A percentile compares a stretch with the other conserved stretches of the same genome.
Conservation (phyloP, 257 asterid genomes). For the Solanum sejunctum region DNA sequence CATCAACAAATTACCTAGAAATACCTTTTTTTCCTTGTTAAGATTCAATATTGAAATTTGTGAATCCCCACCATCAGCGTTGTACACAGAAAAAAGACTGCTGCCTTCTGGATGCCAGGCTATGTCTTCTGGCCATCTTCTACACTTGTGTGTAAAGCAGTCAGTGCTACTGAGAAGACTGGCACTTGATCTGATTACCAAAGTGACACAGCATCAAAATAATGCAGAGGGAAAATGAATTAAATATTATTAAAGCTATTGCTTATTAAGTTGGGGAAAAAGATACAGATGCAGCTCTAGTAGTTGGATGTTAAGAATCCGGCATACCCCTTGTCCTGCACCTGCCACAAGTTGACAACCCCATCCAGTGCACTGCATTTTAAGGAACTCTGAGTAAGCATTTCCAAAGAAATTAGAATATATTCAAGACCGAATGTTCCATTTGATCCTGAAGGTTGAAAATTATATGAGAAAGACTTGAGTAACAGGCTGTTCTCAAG, state of each 20-base stretch:
- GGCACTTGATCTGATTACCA: slow-evolving; percentile 51
- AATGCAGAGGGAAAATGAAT: background rate
- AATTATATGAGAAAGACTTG: background rate
- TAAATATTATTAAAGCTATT: background rate
- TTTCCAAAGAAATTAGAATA: background rate
- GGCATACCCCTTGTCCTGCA: slow-evolving; percentile 45
- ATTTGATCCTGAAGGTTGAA: background rate
- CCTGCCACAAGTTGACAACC: slow-evolving; percentile 60
- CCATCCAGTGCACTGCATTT: slow-evolving; percentile 75
- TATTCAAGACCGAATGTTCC: background rate
- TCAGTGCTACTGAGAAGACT: slow-evolving; percentile 47
- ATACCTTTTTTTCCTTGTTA: slow-evolving; percentile 57
- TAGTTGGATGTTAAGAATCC: slow-evolving; percentile 3
- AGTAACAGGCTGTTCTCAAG: background rate
- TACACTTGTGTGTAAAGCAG: slow-evolving; percentile 55
- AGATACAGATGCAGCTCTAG: background rate
- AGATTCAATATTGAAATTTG: slow-evolving; percentile 67
- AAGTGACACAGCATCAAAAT: background rate
- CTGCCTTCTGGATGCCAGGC: slow-evolving; percentile 94
- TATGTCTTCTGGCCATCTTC: slow-evolving; percentile 97
- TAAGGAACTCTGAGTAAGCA: slow-evolving; percentile 2
- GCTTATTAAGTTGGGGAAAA: background rate
- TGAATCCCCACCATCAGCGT: slow-evolving; percentile 71
- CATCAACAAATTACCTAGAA: background rate
- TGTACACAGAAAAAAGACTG: slow-evolving; percentile 62